phyloP scores from a whole-genome alignment of 352 stramenopile species.

The Globisporangium emineosum region DNA sequence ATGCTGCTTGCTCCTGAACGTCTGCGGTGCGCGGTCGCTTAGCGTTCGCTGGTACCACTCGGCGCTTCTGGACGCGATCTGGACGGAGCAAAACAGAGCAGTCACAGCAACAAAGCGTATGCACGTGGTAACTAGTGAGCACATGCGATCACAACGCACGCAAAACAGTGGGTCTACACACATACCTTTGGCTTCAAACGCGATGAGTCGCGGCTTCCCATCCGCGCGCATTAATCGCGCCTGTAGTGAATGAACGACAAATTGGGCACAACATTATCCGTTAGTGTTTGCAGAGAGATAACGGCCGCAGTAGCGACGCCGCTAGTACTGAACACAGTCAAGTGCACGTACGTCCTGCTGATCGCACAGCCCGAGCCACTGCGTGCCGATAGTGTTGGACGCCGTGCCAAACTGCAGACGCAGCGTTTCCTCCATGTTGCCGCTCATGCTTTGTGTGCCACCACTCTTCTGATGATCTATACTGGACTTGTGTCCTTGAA shows the following conservation, averaged over 20 bases:
- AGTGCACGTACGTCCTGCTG: conserved; percentile 28
- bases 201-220: conserved; percentile 45
- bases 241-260: conserved; percentile 7
- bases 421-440: conserved; percentile 50
- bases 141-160: no score
- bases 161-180: no score
- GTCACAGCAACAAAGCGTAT: not conserved
- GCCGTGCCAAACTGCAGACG: conserved; percentile 72
- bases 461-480: not conserved
- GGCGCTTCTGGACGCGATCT: conserved; percentile 40
- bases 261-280: not conserved
- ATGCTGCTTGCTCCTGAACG: conserved; percentile 33
- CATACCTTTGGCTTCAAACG: conserved; percentile 75
- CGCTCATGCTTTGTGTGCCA: conserved; percentile 5
- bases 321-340: not conserved
- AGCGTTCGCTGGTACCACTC: conserved; percentile 20
- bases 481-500: not conserved
- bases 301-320: not conserved
- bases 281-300: not conserved
- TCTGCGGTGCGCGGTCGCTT: conserved; percentile 19
- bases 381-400: conserved; percentile 59
- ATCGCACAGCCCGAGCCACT: conserved; percentile 55
- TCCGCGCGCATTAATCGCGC: conserved; percentile 25
- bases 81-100: not conserved
- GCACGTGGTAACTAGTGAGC: no score